These are phyloP conservation scores for Truncatella angustata DNA, from an alignment of 2,329 filamentous ascomycete genomes.

Conservation along the genomic window DNA sequence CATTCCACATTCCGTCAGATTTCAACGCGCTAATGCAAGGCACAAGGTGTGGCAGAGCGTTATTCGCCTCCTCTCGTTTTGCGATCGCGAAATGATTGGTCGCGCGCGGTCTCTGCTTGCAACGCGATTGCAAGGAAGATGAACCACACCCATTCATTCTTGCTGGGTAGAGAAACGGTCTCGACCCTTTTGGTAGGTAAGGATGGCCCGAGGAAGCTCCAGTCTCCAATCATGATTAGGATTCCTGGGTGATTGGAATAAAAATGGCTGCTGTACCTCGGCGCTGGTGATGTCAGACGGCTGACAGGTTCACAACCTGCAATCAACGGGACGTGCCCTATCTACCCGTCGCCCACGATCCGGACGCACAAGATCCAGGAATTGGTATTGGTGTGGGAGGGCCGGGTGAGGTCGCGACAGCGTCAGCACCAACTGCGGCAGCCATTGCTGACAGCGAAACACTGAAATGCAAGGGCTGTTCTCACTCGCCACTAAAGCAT, in stretches of 20 bases:
- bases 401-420: not conserved
- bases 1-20: not conserved
- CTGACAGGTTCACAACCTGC: too few relatives aligned
- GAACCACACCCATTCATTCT: too few relatives aligned
- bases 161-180: not conserved
- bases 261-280: too few relatives aligned
- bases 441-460: not conserved
- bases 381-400: not conserved
- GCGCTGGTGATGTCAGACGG: too few relatives aligned
- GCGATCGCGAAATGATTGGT: slow-evolving; percentile 5
- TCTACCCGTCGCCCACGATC: not conserved
- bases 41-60: slow-evolving; percentile 4
- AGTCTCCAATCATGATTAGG: too few relatives aligned
- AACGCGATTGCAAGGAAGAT: too few relatives aligned
- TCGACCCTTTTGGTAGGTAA: too few relatives aligned
- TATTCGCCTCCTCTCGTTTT: not conserved
- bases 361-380: not conserved
- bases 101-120: not conserved
- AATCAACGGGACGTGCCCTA: not conserved
- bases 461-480: not conserved
- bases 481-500: too few relatives aligned
- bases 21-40: slow-evolving; percentile 5
- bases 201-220: too few relatives aligned
- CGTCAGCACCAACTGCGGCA: not conserved
- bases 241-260: too few relatives aligned